Conservation (phyloP, 768 basidiomycete genomes). For the Boletus barrowsii region DNA sequence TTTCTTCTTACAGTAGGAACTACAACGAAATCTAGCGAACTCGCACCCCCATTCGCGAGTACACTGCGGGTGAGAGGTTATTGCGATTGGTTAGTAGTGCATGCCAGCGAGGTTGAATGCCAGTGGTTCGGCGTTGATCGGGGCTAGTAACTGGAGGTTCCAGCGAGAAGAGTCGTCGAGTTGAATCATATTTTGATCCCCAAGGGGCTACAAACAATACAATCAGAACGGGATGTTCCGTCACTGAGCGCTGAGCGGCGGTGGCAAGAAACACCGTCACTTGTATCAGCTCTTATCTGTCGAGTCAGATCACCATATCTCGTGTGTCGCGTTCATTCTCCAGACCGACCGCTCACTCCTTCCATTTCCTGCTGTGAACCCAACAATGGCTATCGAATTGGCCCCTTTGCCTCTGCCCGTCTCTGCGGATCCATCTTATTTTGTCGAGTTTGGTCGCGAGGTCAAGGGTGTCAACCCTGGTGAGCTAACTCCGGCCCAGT, state of each 20-base stretch:
- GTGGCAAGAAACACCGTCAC: not conserved
- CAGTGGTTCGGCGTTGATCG: not conserved
- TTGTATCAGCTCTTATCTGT: slow-evolving; percentile 5
- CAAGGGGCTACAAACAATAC: not conserved
- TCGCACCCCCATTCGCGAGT: not conserved
- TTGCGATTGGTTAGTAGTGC: slow-evolving; percentile 6
- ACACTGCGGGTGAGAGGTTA: slow-evolving; percentile 9
- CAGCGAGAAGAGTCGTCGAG: too few species aligned
- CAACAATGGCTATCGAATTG: slow-evolving; percentile 64
- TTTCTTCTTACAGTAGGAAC: too few species aligned
- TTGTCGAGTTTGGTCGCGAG: slow-evolving; percentile 70
- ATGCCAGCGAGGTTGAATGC: not conserved
- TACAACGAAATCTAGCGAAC: not conserved
- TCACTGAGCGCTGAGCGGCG: too few species aligned
- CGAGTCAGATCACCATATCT: not conserved
- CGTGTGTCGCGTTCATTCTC: not conserved
- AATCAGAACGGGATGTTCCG: slow-evolving; percentile 1
- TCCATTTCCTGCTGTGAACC: not conserved
- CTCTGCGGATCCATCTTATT: slow-evolving; percentile 65
- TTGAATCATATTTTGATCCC: too few species aligned
- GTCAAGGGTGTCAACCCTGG: slow-evolving; percentile 74
- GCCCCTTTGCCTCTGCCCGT: slow-evolving; percentile 65
- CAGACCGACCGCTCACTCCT: not conserved
- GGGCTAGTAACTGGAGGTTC: not conserved
- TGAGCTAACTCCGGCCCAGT: slow-evolving; percentile 54